These are phyloP conservation scores for Torulaspora pretoriensis DNA, from an alignment of 1,139 yeast genomes.

Conservation along the genomic window DNA sequence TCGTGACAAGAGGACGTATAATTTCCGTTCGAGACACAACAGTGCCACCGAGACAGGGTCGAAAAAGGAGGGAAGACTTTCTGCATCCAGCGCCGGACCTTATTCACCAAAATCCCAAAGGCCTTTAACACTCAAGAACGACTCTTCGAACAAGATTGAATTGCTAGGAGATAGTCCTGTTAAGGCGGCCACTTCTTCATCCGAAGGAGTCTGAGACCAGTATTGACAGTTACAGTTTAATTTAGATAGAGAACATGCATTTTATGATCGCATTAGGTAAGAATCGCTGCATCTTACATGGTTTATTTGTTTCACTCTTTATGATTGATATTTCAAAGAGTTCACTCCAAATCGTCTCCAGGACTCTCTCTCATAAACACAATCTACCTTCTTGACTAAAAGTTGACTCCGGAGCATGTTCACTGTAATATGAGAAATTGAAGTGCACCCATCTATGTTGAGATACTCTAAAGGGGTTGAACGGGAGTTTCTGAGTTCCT, in stretches of 20 bases:
- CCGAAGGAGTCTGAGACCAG: not conserved
- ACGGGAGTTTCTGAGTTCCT: conserved; percentile 19
- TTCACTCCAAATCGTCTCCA: conserved; percentile 34
- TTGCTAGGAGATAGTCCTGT: conserved; percentile 4
- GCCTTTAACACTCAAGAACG: conserved; percentile 4
- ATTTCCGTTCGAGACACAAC: conserved; percentile 6
- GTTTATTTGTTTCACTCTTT: not conserved
- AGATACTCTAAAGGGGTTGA: conserved; percentile 23
- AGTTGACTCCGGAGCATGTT: conserved; percentile 23
- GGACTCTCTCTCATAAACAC: conserved; percentile 28
- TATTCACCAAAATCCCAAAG: conserved; percentile 10
- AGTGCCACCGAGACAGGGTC: conserved; percentile 6
- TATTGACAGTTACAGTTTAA: not conserved
- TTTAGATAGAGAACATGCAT: conserved; percentile 1
- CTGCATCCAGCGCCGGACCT: conserved; percentile 10
- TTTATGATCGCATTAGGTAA: not conserved
- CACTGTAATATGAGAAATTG: conserved; percentile 31
- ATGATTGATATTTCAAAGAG: conserved; percentile 21
- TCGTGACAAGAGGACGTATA: conserved; percentile 5
- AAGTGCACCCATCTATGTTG: conserved; percentile 29
- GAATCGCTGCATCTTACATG: not conserved
- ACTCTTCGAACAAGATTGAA: conserved; percentile 3
- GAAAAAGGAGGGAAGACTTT: conserved; percentile 5
- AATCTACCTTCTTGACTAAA: conserved; percentile 25
- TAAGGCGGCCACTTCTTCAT: conserved; percentile 4